Conservation (phyloP, 1,139 yeast species). For the Scheffersomyces quercinus region DNA sequence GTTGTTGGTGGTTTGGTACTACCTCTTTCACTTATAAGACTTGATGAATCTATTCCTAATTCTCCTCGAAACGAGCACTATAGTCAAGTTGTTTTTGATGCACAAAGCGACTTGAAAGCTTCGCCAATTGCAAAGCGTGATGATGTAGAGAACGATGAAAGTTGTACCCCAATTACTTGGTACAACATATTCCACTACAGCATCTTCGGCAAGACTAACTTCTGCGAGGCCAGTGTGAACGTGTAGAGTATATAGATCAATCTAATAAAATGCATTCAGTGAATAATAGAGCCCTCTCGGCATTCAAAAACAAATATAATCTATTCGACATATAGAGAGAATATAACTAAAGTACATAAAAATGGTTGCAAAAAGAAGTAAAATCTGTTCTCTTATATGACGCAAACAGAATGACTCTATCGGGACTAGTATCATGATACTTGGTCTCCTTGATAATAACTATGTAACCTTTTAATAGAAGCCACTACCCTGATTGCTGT, state of each 20-base stretch:
- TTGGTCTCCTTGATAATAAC: too few species aligned
- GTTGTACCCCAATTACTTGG: slow-evolving; percentile 53
- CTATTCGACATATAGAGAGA: not conserved
- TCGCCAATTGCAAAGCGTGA: not conserved
- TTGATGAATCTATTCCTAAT: not conserved
- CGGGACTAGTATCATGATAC: too few species aligned
- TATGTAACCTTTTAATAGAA: too few species aligned
- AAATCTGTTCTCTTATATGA: too few species aligned
- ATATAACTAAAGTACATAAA: too few species aligned
- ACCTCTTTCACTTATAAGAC: not conserved
- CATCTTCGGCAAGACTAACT: slow-evolving; percentile 47
- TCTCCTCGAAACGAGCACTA: not conserved
- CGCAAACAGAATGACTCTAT: too few species aligned
- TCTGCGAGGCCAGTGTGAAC: slow-evolving; percentile 24
- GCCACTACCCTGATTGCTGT: slow-evolving; percentile 1
- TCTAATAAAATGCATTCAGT: too few species aligned
- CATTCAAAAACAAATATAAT: not conserved
- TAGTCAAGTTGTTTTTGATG: slow-evolving; percentile 1
- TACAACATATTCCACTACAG: slow-evolving; percentile 48
- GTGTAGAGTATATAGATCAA: too few species aligned
- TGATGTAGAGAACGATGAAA: slow-evolving; percentile 6
- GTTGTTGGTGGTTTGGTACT: not conserved
- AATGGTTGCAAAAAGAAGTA: too few species aligned
- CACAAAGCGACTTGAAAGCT: not conserved
- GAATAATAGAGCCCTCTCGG: not conserved